phyloP scores from a whole-genome alignment of 257 asterid species.

The Solanum piurae region DNA sequence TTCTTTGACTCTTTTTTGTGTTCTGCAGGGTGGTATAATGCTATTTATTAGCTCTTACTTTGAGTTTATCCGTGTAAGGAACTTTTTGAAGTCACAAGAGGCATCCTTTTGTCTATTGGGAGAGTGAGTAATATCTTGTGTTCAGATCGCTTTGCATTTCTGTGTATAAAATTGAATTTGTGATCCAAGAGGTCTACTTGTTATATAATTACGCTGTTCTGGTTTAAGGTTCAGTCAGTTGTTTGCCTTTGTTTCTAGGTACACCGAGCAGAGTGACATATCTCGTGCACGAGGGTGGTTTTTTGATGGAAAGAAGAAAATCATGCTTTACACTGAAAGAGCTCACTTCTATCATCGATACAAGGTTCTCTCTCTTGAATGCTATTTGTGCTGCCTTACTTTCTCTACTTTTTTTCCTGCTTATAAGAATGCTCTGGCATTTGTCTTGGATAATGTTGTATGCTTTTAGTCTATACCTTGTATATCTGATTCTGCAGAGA shows the following conservation, averaged over 20 bases:
- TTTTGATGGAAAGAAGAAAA: constrained; percentile 66
- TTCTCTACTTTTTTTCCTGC: neutral
- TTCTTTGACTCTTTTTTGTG: neutral
- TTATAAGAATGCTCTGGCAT: neutral
- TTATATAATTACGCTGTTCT: neutral
- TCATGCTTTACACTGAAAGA: constrained; percentile 90
- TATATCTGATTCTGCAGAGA: neutral
- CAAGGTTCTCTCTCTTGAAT: constrained; percentile 44
- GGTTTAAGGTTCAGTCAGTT: neutral
- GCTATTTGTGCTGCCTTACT: neutral
- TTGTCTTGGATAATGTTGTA: neutral
- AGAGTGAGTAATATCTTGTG: constrained; percentile 51
- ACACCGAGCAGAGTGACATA: constrained; percentile 65
- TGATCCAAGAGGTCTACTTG: neutral
- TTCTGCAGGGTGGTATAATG: constrained; percentile 72
- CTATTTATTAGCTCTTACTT: constrained; percentile 80
- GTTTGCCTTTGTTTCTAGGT: constrained; percentile 25
- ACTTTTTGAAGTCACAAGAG: constrained; percentile 67
- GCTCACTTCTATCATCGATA: constrained; percentile 96
- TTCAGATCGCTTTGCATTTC: neutral
- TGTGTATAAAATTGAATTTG: neutral
- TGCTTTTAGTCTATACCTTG: neutral
- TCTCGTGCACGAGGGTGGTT: constrained; percentile 85
- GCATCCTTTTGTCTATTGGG: constrained; percentile 85
- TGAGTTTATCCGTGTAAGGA: constrained; percentile 79